A percentile compares a stretch with the other conserved stretches of the same genome.
These are phyloP conservation scores for Anthracocystis walkeri DNA, from an alignment of 1,284 basidiomycete species.

Conservation along the genomic window DNA sequence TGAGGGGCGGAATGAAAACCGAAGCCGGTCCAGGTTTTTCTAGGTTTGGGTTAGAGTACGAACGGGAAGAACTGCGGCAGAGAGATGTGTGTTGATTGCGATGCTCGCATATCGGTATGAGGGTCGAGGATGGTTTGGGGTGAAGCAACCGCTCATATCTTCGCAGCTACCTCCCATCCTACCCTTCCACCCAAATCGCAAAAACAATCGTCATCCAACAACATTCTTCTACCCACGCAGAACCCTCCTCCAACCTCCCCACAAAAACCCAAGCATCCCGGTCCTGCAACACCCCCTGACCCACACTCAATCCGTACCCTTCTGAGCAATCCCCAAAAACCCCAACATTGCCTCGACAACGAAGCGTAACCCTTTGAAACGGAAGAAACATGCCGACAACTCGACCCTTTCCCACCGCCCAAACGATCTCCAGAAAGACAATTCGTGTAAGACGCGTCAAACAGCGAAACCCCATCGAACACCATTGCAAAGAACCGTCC, in stretches of 20 bases:
- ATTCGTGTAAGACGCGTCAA: slow-evolving; percentile 5
- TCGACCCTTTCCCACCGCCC: not conserved
- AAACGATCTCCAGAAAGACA: slow-evolving; percentile 36
- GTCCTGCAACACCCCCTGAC: slow-evolving; percentile 20
- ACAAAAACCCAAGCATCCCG: slow-evolving; percentile 8
- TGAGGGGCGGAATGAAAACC: not conserved
- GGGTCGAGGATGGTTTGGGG: slow-evolving; percentile 16
- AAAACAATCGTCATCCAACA: not conserved
- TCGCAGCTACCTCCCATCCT: slow-evolving; percentile 31
- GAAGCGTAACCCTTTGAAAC: slow-evolving; percentile 10
- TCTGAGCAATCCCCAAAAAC: not conserved
- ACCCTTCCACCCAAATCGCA: not conserved
- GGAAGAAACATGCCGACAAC: slow-evolving; percentile 30
- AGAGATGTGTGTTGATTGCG: not conserved
- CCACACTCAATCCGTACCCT: slow-evolving; percentile 11
- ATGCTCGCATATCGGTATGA: not conserved
- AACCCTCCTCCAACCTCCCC: not conserved
- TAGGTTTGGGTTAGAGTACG: not conserved
- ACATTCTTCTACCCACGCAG: not conserved
- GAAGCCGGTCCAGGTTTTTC: slow-evolving; percentile 12
- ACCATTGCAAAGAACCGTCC: not conserved
- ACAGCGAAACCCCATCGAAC: slow-evolving; percentile 9
- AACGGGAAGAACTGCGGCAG: not conserved
- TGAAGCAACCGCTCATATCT: slow-evolving; percentile 36
- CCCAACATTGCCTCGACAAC: slow-evolving; percentile 22